Conservation (phyloP, 345 rosid species). For the Excoecaria agallocha region DNA sequence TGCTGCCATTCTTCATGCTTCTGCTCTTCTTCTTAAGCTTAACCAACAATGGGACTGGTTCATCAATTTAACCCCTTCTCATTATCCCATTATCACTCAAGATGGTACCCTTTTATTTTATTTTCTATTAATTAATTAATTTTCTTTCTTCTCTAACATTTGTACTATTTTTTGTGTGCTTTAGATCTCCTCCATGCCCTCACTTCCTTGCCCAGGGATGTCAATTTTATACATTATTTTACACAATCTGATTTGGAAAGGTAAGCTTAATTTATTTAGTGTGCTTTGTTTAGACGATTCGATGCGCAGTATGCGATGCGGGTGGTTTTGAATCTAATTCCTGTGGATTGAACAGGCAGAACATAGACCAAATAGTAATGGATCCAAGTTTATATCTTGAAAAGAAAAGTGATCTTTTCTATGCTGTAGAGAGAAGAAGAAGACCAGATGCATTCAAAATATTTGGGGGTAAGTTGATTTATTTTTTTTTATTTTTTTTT, state of each 20-base stretch:
- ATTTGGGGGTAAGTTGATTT: constrained; percentile 22
- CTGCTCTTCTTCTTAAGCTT: constrained; percentile 39
- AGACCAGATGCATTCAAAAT: constrained; percentile 37
- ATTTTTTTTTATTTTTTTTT: too few species aligned
- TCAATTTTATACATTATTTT: constrained; percentile 32
- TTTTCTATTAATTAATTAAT: too few species aligned
- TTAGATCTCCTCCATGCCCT: constrained; percentile 42
- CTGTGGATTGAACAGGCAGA: constrained; percentile 20
- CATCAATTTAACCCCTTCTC: constrained; percentile 32
- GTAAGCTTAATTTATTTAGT: constrained; percentile 16
- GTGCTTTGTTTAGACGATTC: too few species aligned
- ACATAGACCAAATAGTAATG: constrained; percentile 29
- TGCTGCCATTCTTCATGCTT: constrained; percentile 38
- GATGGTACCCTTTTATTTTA: constrained; percentile 14
- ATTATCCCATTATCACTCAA: constrained; percentile 40
- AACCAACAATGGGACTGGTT: constrained; percentile 40
- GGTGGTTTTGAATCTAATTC: not conserved
- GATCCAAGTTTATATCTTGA: constrained; percentile 36
- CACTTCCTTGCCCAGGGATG: constrained; percentile 35
- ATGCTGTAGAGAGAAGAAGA: constrained; percentile 33
- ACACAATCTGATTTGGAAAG: constrained; percentile 23
- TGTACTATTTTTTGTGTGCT: not conserved
- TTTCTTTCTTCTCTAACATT: too few species aligned
- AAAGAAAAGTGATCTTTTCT: constrained; percentile 29
- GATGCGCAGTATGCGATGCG: too few species aligned